Conservation (phyloP, 306 rosid species). For the Quercus ilex region DNA sequence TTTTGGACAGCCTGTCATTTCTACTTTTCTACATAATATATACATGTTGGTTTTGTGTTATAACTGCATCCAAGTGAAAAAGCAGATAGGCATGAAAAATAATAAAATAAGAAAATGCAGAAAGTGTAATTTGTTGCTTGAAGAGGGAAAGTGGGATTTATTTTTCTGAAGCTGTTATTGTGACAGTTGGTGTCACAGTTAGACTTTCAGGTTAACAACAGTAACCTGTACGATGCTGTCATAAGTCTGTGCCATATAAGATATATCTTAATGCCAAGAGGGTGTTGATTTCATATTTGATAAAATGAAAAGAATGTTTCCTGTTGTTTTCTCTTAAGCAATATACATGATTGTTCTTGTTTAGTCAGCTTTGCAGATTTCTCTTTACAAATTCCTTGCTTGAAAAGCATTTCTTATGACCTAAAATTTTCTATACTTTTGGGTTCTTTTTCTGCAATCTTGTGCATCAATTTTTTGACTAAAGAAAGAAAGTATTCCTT, state of each 20-base stretch:
- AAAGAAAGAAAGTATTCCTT: not conserved
- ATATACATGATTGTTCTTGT: not conserved
- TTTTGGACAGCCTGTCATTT: not conserved
- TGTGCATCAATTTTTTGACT: not conserved
- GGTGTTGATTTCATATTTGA: not conserved
- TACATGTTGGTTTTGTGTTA: not conserved
- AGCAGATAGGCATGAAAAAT: not conserved
- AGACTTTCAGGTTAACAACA: not conserved
- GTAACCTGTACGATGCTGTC: not conserved
- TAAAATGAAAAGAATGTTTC: not conserved
- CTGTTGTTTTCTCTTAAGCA: not conserved
- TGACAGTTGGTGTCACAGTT: not conserved
- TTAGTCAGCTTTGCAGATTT: not conserved
- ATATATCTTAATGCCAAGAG: not conserved
- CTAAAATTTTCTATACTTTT: not conserved
- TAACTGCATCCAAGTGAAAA: not conserved
- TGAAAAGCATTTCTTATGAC: not conserved
- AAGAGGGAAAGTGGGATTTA: not conserved
- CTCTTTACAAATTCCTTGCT: not conserved
- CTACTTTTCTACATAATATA: not conserved
- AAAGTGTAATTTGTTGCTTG: not conserved
- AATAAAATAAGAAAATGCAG: not conserved
- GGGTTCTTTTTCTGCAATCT: not conserved
- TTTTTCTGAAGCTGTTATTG: not conserved
- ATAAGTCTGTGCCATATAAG: not conserved